phyloP scores from a whole-genome alignment of 1,139 yeast genomes.

The Kodamaea arcana region DNA sequence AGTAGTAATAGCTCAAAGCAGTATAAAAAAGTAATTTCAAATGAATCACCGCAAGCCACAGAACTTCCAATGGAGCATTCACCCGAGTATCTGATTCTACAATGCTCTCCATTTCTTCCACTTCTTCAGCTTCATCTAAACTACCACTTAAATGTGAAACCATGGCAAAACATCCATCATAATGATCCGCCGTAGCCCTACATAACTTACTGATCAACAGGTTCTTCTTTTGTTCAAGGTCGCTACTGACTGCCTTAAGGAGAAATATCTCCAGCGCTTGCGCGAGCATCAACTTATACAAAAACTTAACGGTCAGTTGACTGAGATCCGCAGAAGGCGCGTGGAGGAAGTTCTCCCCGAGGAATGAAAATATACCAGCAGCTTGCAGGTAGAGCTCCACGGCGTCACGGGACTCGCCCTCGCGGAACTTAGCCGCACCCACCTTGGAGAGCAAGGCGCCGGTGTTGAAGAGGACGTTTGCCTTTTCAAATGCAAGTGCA shows the following conservation, averaged over 20 bases:
- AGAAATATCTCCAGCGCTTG: conserved; percentile 87
- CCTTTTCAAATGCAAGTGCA: conserved; percentile 84
- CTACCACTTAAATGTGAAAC: conserved; percentile 28
- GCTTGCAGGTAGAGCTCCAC: conserved; percentile 67
- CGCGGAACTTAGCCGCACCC: conserved; percentile 48
- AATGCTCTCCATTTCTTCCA: conserved; percentile 10
- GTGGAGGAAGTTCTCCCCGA: conserved; percentile 79
- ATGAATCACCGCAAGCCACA: conserved; percentile 42
- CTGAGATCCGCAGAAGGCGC: conserved; percentile 82
- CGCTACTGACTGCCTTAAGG: conserved; percentile 54
- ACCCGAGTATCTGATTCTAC: conserved; percentile 41
- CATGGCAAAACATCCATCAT: conserved; percentile 43
- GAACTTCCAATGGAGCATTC: conserved; percentile 41
- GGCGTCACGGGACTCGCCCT: conserved; percentile 43
- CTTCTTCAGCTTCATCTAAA: conserved; percentile 12
- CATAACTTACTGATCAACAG: conserved; percentile 74
- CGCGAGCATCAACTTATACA: conserved; percentile 66
- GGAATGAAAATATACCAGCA: conserved; percentile 70
- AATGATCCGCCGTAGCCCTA: conserved; percentile 54
- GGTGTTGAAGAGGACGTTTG: conserved; percentile 70
- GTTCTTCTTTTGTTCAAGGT: conserved; percentile 48
- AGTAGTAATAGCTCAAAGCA: conserved; percentile 46
- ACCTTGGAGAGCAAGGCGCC: conserved; percentile 37
- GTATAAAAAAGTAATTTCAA: conserved; percentile 48
- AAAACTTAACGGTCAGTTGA: conserved; percentile 64